Base-by-base conservation (phyloP, 352 stramenopile genomes). In the Globisporangium perplexum region DNA sequence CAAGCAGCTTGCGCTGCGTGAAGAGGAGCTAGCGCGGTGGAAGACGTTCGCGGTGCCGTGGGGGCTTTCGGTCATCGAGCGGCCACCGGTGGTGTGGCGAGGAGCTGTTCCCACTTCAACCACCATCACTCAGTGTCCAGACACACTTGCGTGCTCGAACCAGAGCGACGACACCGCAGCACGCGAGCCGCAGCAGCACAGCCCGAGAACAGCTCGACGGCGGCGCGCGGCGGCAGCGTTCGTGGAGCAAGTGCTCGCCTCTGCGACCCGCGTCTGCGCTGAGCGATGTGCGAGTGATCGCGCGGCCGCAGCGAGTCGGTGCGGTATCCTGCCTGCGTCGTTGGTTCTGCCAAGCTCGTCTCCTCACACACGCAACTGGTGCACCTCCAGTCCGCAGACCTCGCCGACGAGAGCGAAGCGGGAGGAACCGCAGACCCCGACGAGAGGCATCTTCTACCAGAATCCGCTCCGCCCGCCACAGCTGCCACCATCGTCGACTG, bases 371-470 rank as follows among this genome's bases (percentile, higher is more conserved):
- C 31, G 12, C n/a, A n/a, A n/a, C n/a, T n/a, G 26, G 20, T 44
- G 14, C 2, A 4, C 23, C 17, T 44, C 24, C 22, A 58, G 52
- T 12, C 24, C 39, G 20, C 52, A 11, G 20, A 58, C 31, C 18
- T 20, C 39, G 7, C 31, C 44, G n/a, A 10, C 23, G 58, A 33
- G 31, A 36, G 35, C 28, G 22, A 54, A 51, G 20, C 57, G 43
- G 31, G 28, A 42, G 17, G 28, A 60, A 46, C 35, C 20, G 17
- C 15, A 7, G 38, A 26, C 39, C 1, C 8, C 26, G n/a, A 28
- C 42, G 15, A 54, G 55, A 36, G 60, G 66, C 2, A 59, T 74
- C 12, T 72, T 74, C 23, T 71, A 65, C 39, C 66, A 67, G 10
- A 66, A 66, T 28, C 28, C 44, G 18, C 50, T 74, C 0, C 66